phyloP scores from a whole-genome alignment of 2,329 filamentous ascomycete genomes.

The Xylaria polymorpha region DNA sequence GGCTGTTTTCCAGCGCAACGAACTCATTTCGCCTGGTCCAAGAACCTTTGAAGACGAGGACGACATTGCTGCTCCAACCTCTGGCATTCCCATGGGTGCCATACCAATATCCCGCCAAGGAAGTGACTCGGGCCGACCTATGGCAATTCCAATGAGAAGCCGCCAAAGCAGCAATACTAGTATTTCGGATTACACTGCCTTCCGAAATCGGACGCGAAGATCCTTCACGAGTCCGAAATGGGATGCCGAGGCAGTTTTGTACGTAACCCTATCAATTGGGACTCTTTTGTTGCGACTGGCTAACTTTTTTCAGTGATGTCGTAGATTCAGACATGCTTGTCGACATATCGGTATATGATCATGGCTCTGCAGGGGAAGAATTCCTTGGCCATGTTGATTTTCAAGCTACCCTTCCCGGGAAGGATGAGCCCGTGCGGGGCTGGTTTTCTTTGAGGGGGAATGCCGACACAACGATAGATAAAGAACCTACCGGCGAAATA shows the following conservation, averaged over 20 bases:
- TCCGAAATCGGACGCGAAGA: constrained; percentile 67
- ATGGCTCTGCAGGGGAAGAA: constrained; percentile 80
- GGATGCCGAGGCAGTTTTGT: constrained; percentile 97
- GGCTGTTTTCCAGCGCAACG: constrained; percentile 95
- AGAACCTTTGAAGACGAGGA: constrained; percentile 71
- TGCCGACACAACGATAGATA: constrained; percentile 75
- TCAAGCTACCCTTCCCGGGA: constrained; percentile 72
- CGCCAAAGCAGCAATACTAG: constrained; percentile 97
- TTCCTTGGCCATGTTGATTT: constrained; percentile 93
- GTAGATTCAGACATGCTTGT: constrained; percentile 90
- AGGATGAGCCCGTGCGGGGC: constrained; percentile 77
- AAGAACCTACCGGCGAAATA: constrained; percentile 86
- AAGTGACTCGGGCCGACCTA: constrained; percentile 84
- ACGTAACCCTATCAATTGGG: constrained; percentile 57
- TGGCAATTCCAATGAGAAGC: constrained; percentile 97
- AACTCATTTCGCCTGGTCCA: constrained; percentile 91
- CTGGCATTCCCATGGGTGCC: constrained; percentile 58
- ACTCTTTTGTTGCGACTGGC: constrained; percentile 20
- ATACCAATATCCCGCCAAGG: constrained; percentile 75
- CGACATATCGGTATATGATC: constrained; percentile 94
- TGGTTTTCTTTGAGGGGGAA: constrained; percentile 88
- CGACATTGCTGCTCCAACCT: constrained; percentile 63
- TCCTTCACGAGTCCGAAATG: constrained; percentile 87
- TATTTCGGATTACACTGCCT: constrained; percentile 71
- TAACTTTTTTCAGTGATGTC: constrained; percentile 75